These are phyloP conservation scores for Acorus calamus DNA, from an alignment of 106 monocot species.

Conservation along the genomic window DNA sequence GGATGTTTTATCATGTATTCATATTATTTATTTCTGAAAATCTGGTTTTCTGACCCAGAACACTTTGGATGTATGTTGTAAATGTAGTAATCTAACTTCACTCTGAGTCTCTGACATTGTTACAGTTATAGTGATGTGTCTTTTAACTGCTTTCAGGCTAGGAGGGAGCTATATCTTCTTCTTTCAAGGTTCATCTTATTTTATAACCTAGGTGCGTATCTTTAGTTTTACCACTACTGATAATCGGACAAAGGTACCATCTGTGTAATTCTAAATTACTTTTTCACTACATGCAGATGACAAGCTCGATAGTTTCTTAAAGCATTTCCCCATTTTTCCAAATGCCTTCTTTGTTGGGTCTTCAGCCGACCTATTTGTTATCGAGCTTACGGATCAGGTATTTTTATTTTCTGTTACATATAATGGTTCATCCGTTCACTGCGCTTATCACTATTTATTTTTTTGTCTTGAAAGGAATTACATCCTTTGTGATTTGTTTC, in stretches of 20 bases:
- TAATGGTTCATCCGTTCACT: neutral
- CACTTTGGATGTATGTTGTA: too few relatives aligned
- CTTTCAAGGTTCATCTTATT: conserved; percentile 84
- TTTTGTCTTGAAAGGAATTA: too few relatives aligned
- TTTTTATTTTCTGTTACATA: neutral
- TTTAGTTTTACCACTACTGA: neutral
- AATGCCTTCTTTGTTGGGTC: conserved; percentile 81
- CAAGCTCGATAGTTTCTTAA: conserved; percentile 49
- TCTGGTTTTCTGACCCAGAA: too few relatives aligned
- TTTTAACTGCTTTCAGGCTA: conserved; percentile 40
- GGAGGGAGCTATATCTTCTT: conserved; percentile 64
- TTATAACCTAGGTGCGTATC: conserved; percentile 59
- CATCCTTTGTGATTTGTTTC: too few relatives aligned
- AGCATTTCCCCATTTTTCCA: conserved; percentile 66
- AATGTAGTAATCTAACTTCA: neutral
- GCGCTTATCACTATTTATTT: too few relatives aligned
- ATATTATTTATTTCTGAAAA: too few relatives aligned
- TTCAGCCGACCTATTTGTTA: conserved; percentile 75
- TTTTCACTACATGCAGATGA: conserved; percentile 30
- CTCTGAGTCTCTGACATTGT: neutral
- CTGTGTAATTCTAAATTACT: neutral
- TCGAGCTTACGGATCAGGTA: conserved; percentile 93
- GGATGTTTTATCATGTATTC: too few relatives aligned
- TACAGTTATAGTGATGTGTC: neutral
- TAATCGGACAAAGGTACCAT: neutral